Base-by-base conservation (phyloP, 1,284 basidiomycete species). In the Paramarasmius palmivorus region DNA sequence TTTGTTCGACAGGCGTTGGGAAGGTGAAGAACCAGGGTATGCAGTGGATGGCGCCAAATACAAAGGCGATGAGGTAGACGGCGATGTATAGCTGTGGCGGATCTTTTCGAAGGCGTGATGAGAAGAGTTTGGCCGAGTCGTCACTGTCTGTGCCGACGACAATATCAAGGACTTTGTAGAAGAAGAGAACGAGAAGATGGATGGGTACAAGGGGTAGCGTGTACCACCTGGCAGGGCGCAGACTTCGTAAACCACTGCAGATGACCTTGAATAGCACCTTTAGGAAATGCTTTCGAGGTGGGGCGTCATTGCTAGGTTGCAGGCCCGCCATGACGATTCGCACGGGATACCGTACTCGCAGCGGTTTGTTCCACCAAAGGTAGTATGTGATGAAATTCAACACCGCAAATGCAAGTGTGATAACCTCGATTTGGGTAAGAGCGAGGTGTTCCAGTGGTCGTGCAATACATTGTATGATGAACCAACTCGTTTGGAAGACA, bases 331-430 rank as follows among this genome's bases (percentile, higher is more conserved):
- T 22, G 20, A 29, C 2, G 29, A 49, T 36, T 2, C 17, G 12
- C 4, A 49, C 36, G 6, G 47, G 19, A 36, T 29, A 26, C 6
- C 25, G 19, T 20, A 65, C 63, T 35, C 61, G 61, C 12, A 63
- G 55, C 3, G 71, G 71, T 45, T 73, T 73, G 15, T 65, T 4
- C 68, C 67, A 69, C 71, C 70, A 73, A 10, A 67, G 50, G 14
- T 48, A 38, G 44, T 68, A 70, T 26, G 63, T 61, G 1, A 64
- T 36, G 2, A 51, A 42, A 26, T 61, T 70, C 19, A 72, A 52
- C 0, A 55, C 36, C 1, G 66, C 64, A 46, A 67, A 67, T 2
- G 63, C 67, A 20, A 67, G 34, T 0, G 70, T 70, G 5, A 62
- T 53, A 2, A 72, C 49, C 53, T 73, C 71, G 12, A 72, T 55